These are phyloP conservation scores for Besnoitia besnoiti DNA, from an alignment of 169 alveolate genomes.

Conservation along the genomic window DNA sequence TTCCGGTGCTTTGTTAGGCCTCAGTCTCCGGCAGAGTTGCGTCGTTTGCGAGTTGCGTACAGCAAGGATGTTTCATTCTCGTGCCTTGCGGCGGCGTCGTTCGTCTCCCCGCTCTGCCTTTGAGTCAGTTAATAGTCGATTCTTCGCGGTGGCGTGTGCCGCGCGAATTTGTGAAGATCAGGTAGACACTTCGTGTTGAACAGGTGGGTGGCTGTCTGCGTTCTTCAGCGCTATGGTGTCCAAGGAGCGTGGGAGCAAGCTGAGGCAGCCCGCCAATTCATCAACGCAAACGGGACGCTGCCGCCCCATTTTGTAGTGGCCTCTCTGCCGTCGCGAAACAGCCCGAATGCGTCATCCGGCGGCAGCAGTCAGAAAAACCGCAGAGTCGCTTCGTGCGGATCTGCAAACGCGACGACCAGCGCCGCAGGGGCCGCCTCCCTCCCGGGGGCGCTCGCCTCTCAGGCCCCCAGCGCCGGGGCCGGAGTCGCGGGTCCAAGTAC, in stretches of 20 bases:
- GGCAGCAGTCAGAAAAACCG: not conserved
- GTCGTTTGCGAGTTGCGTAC: too few species aligned
- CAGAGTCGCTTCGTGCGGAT: not conserved
- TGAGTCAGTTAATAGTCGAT: too few species aligned
- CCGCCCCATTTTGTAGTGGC: slow-evolving; percentile 19
- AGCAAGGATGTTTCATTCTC: too few species aligned
- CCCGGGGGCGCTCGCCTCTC: not conserved
- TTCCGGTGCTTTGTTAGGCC: too few species aligned
- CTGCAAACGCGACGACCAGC: not conserved
- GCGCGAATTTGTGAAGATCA: too few species aligned
- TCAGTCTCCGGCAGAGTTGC: too few species aligned
- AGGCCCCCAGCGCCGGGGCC: not conserved
- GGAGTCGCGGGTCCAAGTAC: not conserved
- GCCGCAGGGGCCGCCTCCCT: not conserved
- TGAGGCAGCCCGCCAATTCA: slow-evolving; percentile 11
- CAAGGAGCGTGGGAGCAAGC: slow-evolving; percentile 29
- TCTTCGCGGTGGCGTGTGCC: too few species aligned
- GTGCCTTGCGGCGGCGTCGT: too few species aligned
- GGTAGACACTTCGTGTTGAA: too few species aligned
- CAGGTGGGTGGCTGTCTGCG: not conserved
- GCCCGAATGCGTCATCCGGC: not conserved
- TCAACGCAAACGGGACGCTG: not conserved
- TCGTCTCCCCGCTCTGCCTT: too few species aligned
- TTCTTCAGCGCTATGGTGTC: slow-evolving; percentile 4
- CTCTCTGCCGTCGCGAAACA: not conserved